Evolutionary conservation across 1,284 basidiomycete species (phyloP).

Genomic region (Ganoderma lucidum): DNA sequence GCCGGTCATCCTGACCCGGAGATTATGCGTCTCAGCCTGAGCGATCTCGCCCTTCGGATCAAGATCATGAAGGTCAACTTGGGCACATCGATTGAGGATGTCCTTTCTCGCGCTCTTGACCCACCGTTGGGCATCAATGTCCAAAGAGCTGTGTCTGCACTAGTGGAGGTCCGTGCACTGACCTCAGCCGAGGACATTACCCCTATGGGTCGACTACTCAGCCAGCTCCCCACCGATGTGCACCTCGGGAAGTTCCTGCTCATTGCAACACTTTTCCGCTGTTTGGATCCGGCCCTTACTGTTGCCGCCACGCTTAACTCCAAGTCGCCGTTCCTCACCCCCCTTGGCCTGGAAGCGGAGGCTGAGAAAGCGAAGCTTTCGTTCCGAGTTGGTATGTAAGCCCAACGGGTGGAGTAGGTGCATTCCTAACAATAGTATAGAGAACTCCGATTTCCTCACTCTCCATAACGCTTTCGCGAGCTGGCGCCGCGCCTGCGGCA

Average conservation of each 20-base stretch:
- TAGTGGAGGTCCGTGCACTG: constrained; percentile 92
- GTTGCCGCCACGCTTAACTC: constrained; percentile 94
- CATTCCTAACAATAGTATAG: constrained; percentile 47
- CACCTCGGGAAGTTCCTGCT: constrained; percentile 96
- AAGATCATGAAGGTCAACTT: constrained; percentile 96
- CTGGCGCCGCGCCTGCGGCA: constrained; percentile 86
- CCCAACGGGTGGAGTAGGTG: background rate
- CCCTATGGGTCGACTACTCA: constrained; percentile 90
- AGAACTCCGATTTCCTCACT: constrained; percentile 97
- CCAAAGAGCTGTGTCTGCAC: constrained; percentile 88
- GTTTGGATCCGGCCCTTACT: constrained; percentile 94
- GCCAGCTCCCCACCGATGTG: constrained; percentile 95
- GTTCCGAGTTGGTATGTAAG: constrained; percentile 78
- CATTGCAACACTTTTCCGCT: constrained; percentile 86
- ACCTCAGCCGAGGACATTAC: constrained; percentile 93
- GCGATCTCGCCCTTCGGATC: constrained; percentile 94
- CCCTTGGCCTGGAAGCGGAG: constrained; percentile 89
- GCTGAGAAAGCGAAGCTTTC: constrained; percentile 86
- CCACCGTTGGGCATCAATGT: constrained; percentile 91
- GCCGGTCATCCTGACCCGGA: constrained; percentile 94
- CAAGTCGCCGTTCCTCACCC: constrained; percentile 92
- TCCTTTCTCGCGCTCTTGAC: constrained; percentile 88
- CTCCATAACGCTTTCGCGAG: constrained; percentile 91
- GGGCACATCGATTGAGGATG: constrained; percentile 90
- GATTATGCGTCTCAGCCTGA: constrained; percentile 94